Evolutionary conservation across 148 eudicot genomes (phyloP).

Genomic region (Amaranthus palmeri): DNA sequence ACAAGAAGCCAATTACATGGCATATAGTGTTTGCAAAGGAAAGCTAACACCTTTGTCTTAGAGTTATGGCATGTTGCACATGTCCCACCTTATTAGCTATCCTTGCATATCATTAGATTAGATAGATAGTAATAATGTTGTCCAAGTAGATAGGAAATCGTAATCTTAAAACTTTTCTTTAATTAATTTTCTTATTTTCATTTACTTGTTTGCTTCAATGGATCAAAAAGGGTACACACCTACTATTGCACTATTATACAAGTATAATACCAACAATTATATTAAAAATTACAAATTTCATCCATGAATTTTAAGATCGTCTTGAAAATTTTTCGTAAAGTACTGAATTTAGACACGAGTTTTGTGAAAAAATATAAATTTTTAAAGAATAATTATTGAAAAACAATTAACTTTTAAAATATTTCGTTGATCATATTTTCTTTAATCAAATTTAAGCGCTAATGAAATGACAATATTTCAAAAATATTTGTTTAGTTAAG

Average conservation of each 20-base stretch:
- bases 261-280: neutral
- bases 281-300: neutral
- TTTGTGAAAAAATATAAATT: no score
- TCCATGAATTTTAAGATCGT: no score
- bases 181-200: neutral
- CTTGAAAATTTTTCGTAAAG: no score
- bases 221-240: slow-evolving; percentile 18
- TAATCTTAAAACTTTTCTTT: slow-evolving; percentile 17
- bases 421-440: no score
- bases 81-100: slow-evolving; percentile 5
- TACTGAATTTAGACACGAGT: no score
- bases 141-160: slow-evolving; percentile 14
- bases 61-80: slow-evolving; percentile 18
- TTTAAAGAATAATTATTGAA: no score
- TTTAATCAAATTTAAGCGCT: no score
- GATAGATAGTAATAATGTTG: neutral
- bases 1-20: neutral
- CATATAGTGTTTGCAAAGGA: slow-evolving; percentile 16
- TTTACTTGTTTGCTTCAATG: slow-evolving; percentile 19
- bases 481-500: no score
- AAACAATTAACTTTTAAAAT: no score
- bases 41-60: slow-evolving; percentile 23
- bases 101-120: slow-evolving; percentile 2
- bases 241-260: slow-evolving; percentile 16
- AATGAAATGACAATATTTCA: no score